Percentiles rank a stretch among this genome's conserved stretches.
Conservation (phyloP, 768 basidiomycete species). For the Fomitopsis serialis region DNA sequence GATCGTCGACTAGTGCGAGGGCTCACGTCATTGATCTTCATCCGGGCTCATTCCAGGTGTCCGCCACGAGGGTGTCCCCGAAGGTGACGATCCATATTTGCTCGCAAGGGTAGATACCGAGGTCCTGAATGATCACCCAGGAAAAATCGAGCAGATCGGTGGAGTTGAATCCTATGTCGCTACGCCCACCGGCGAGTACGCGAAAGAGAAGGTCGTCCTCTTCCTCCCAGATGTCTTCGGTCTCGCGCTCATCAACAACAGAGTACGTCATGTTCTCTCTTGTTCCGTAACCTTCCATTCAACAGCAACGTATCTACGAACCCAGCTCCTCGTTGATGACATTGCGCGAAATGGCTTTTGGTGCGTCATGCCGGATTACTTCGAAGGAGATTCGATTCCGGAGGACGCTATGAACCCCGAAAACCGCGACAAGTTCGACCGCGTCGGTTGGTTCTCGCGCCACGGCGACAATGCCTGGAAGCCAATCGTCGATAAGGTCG, state of each 20-base stretch:
- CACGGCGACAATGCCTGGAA: constrained; percentile 30
- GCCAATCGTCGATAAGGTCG: constrained; percentile 32
- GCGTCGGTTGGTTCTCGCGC: constrained; percentile 26
- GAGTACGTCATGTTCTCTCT: constrained; percentile 11
- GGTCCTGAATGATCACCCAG: constrained; percentile 12
- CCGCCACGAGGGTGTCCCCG: constrained; percentile 30
- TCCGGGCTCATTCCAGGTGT: constrained; percentile 19
- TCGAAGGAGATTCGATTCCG: constrained; percentile 21
- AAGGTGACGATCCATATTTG: constrained; percentile 23
- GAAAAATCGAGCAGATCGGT: constrained; percentile 28
- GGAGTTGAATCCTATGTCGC: constrained; percentile 37
- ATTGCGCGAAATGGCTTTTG: constrained; percentile 29
- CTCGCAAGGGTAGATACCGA: neutral
- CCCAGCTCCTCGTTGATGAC: constrained; percentile 26
- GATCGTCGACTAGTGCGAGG: constrained; percentile 14
- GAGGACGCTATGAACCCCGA: constrained; percentile 5
- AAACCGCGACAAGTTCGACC: constrained; percentile 18
- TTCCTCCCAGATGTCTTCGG: constrained; percentile 37
- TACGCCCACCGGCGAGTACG: constrained; percentile 32
- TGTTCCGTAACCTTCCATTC: neutral
- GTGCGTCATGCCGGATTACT: constrained; percentile 24
- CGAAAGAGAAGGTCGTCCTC: constrained; percentile 36
- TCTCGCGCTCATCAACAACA: constrained; percentile 28
- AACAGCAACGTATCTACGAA: neutral
- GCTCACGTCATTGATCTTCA: neutral